Evolutionary conservation across 164 flowering plant species (phyloP).

Genomic region (Piper betle): DNA sequence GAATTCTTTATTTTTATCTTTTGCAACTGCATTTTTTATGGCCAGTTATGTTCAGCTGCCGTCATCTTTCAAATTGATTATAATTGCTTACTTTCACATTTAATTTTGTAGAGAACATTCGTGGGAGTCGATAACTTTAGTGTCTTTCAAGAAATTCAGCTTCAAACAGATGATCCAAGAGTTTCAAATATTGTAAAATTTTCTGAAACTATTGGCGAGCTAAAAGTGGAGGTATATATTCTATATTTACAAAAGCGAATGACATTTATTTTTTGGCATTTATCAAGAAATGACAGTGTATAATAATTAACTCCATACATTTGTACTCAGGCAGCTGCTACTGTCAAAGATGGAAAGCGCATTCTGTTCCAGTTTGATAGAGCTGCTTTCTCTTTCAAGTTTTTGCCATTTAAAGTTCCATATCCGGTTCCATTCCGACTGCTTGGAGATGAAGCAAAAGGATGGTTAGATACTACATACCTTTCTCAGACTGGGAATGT

Average conservation of each 20-base stretch:
- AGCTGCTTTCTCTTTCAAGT: conserved; percentile 90
- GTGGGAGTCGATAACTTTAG: conserved; percentile 78
- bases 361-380: conserved; percentile 77
- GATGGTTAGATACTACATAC: conserved; percentile 94
- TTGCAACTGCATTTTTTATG: no score
- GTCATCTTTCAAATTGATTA: background rate
- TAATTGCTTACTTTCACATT: background rate
- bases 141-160: conserved; percentile 84
- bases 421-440: conserved; percentile 96
- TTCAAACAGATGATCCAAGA: conserved; percentile 6
- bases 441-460: conserved; percentile 98
- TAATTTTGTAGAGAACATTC: conserved; percentile 58
- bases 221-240: conserved; percentile 78
- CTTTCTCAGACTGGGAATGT: conserved; percentile 74
- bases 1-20: background rate
- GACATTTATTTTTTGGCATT: no score
- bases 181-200: conserved; percentile 67
- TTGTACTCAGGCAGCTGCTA: conserved; percentile 62
- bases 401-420: conserved; percentile 92
- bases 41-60: no score
- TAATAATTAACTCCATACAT: background rate
- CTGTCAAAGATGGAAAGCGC: conserved; percentile 65
- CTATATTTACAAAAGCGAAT: background rate
- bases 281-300: background rate
- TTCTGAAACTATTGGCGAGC: conserved; percentile 85